Evolutionary conservation across 208 protist species (phyloP).

Genomic region (Herpetomonas muscarum): DNA sequence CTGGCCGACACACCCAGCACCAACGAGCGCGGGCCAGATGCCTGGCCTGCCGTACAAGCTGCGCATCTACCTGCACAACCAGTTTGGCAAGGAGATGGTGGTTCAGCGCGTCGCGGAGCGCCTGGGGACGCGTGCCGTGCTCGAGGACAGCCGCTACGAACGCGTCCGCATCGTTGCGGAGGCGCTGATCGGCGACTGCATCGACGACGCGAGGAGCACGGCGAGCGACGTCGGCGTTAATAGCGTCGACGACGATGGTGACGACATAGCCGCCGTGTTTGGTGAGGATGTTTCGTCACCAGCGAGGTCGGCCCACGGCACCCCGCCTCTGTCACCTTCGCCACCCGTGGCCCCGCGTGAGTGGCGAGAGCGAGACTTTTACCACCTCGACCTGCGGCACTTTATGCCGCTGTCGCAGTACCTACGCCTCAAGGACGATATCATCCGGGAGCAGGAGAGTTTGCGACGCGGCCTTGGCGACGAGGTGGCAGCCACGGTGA

Average conservation of each 20-base stretch:
- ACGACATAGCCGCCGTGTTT: conserved; percentile 1
- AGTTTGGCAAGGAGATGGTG: conserved; percentile 76
- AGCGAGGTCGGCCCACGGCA: too few species aligned
- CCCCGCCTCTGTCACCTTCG: not conserved
- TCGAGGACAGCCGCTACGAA: conserved; percentile 52
- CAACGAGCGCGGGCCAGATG: not conserved
- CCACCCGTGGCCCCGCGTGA: conserved; percentile 1
- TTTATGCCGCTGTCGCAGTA: conserved; percentile 35
- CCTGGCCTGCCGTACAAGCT: conserved; percentile 38
- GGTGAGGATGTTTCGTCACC: conserved; percentile 1
- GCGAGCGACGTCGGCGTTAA: not conserved
- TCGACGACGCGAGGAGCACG: not conserved
- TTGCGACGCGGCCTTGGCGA: too few species aligned
- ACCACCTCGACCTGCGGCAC: conserved; percentile 25
- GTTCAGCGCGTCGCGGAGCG: conserved; percentile 54
- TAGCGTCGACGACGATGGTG: conserved; percentile 3
- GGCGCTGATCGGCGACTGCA: conserved; percentile 19
- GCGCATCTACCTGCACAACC: conserved; percentile 77
- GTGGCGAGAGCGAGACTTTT: conserved; percentile 26
- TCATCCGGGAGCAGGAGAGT: too few species aligned
- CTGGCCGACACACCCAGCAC: not conserved
- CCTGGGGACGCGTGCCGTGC: conserved; percentile 44
- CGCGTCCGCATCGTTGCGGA: conserved; percentile 35
- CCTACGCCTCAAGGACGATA: not conserved
- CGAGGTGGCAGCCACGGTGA: too few species aligned